Percentiles rank a stretch among this genome's conserved stretches.
These are phyloP conservation scores for Inga laurina DNA, from an alignment of 306 rosid genomes.

Conservation along the genomic window DNA sequence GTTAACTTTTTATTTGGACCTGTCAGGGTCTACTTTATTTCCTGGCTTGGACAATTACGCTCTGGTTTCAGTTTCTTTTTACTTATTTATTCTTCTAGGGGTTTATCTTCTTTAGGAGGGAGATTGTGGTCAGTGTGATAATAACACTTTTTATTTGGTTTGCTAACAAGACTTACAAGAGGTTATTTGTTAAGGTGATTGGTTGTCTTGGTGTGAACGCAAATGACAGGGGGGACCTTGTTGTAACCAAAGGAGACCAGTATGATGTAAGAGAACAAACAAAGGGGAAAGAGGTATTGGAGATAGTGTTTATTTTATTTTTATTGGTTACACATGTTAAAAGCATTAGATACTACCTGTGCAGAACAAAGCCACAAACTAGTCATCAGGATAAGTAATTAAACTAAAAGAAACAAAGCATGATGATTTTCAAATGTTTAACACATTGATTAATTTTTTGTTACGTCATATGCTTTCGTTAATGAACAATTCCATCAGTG, in stretches of 20 bases:
- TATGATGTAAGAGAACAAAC: slow-evolving; percentile 92
- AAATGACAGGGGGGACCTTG: slow-evolving; percentile 91
- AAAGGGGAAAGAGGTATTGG: slow-evolving; percentile 78
- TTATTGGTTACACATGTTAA: not conserved
- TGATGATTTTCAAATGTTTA: not conserved
- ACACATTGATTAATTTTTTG: not conserved
- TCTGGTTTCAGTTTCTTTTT: not conserved
- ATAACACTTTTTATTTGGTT: not conserved
- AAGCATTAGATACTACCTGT: not conserved
- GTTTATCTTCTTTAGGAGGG: not conserved
- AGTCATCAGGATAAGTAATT: not conserved
- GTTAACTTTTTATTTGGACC: not conserved
- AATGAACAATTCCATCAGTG: not conserved
- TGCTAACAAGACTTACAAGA: slow-evolving; percentile 32
- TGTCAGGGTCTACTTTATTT: not conserved
- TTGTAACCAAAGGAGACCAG: slow-evolving; percentile 96
- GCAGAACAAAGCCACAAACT: not conserved
- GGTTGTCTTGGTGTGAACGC: slow-evolving; percentile 96
- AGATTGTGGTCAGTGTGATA: not conserved
- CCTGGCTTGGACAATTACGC: not conserved
- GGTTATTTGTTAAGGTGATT: slow-evolving; percentile 63
- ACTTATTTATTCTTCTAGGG: not conserved
- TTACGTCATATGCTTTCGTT: not conserved
- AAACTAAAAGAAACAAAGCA: not conserved
- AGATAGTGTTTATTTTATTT: slow-evolving; percentile 22